Percentiles rank a stretch among this genome's conserved stretches.
These are phyloP conservation scores for Taphrina pruni DNA, from an alignment of 1,139 yeast genomes.

Conservation along the genomic window DNA sequence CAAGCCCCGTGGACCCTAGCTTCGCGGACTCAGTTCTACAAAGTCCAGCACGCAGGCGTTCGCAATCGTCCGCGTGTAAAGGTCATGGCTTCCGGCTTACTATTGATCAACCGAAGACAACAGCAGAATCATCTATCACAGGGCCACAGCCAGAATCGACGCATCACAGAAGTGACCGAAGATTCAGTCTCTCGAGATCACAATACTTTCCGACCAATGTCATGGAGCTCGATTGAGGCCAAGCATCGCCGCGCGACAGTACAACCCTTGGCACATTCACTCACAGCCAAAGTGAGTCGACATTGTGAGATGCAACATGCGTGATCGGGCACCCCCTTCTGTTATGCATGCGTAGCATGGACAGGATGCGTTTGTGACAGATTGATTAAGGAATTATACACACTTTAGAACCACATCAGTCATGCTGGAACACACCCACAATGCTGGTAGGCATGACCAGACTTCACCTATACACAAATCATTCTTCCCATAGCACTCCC, in stretches of 20 bases:
- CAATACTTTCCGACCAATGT: conserved; percentile 5
- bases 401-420: not conserved
- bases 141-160: not conserved
- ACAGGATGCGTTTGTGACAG: not conserved
- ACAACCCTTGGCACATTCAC: not conserved
- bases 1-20: conserved; percentile 10
- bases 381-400: conserved; percentile 2
- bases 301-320: not conserved
- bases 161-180: not conserved
- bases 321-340: not conserved
- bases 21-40: conserved; percentile 4
- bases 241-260: not conserved
- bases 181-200: not conserved
- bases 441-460: not conserved
- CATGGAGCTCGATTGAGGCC: not conserved
- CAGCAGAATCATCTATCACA: not conserved
- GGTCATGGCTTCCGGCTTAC: not conserved
- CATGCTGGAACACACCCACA: conserved; percentile 1
- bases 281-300: not conserved
- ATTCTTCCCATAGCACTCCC: not conserved
- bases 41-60: conserved; percentile 2
- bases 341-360: not conserved
- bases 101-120: not conserved
- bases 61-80: not conserved
- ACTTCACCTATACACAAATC: not conserved